Evolutionary conservation across 2,329 filamentous ascomycete genomes (phyloP), one percentile per base, ranked within the genome.

Genomic region (Penicillium brevicompactum): DNA sequence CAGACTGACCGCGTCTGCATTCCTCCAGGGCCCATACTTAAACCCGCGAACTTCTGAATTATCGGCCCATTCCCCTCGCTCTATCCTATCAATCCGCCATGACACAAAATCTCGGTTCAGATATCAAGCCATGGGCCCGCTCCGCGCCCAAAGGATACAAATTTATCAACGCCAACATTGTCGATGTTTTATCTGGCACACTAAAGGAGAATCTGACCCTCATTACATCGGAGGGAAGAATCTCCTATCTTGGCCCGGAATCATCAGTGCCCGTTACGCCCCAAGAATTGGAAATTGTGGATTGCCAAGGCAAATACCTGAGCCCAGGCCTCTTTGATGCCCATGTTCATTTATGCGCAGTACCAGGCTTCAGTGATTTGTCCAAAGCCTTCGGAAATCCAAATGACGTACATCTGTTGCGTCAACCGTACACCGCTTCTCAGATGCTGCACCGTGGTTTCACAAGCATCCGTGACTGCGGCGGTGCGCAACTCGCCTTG

Each of bases 391-490:
- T 65, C 21, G 59, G 58, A 2, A 67, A 64, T 31, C 58, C 61
- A 9, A 60, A 67, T 21, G 57, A 63, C 22, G 58, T 63, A 0
- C 58, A 60, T 24, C 48, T 68, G 7, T 57, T 68, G 16, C 62
- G 66, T 9, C 62, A 65, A 40, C 59, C 61, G 10, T 63, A 62
- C 45, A 58, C 64, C 13, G 59, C 62, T 18, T 51, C 59, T 4
- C 75, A 82, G 57, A 85, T 84, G 71, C 76, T 87, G 0, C 69
- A 72, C 42, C 77, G 84, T 11, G 84, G 85, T 0, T 87, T 86
- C 70, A 87, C 84, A 2, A 82, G 76, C 5, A 76, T 84, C 1
- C 78, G 85, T 10, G 84, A 87, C 63, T 83, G 80, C 32, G 84
- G 84, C 2, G 84, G 84, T 6, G 83, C 84, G 0, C 74, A 76